These are phyloP conservation scores for Phytopythium litorale DNA, from an alignment of 352 stramenopile species.

Conservation along the genomic window DNA sequence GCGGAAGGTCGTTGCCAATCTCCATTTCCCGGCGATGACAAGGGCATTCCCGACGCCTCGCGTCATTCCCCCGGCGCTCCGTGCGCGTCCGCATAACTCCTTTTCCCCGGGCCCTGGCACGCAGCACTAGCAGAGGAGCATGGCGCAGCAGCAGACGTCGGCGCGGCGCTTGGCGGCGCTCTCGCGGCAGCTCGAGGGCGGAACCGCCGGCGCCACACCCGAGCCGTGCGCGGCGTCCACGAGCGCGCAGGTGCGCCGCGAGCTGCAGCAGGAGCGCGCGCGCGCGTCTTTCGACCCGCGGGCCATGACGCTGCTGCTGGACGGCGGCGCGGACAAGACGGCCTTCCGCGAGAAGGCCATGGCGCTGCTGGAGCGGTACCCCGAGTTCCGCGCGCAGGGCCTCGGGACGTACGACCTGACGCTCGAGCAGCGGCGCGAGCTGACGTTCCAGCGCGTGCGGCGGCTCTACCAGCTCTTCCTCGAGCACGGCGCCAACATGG, in stretches of 20 bases:
- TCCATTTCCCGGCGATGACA: background rate
- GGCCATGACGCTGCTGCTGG: slow-evolving; percentile 57
- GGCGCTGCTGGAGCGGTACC: slow-evolving; percentile 36
- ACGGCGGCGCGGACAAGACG: slow-evolving; percentile 41
- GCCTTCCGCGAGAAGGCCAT: slow-evolving; percentile 47
- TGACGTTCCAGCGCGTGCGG: slow-evolving; percentile 49
- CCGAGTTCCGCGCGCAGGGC: slow-evolving; percentile 36
- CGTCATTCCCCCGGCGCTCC: slow-evolving; percentile 1
- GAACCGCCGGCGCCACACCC: background rate
- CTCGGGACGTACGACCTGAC: slow-evolving; percentile 44
- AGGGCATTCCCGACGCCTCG: background rate
- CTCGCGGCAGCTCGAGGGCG: slow-evolving; percentile 38
- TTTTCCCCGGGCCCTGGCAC: background rate
- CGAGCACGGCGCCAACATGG: slow-evolving; percentile 40
- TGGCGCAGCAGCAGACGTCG: slow-evolving; percentile 19
- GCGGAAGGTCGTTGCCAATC: background rate
- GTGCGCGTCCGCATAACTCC: background rate
- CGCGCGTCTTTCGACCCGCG: slow-evolving; percentile 46
- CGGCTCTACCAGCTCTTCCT: slow-evolving; percentile 61
- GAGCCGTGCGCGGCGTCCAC: slow-evolving; percentile 38
- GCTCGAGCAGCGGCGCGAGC: slow-evolving; percentile 42
- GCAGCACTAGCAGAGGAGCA: slow-evolving; percentile 4
- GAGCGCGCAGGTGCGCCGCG: slow-evolving; percentile 24
- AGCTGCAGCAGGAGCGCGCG: slow-evolving; percentile 47
- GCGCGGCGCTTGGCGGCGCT: slow-evolving; percentile 43